Percentiles rank a stretch among this genome's conserved stretches.
Evolutionary conservation across 352 stramenopile genomes (phyloP).

Genomic region (Phytophthora cajani): DNA sequence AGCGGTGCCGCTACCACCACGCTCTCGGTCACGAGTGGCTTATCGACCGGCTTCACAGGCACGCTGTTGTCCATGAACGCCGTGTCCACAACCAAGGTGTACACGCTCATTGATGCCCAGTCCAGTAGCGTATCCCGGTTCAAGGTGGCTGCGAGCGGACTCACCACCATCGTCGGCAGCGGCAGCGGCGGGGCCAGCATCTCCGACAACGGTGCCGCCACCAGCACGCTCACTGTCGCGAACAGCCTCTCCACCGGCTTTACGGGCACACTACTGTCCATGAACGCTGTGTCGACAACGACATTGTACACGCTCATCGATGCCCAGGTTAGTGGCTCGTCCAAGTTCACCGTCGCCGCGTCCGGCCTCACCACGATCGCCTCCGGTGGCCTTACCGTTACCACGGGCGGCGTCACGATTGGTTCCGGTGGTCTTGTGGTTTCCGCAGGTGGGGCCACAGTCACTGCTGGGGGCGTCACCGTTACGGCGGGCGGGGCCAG

Average conservation of each 20-base stretch:
- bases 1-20: no score
- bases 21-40: no score
- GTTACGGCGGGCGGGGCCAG: not conserved
- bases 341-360: constrained; percentile 39
- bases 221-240: constrained; percentile 1
- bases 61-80: not conserved
- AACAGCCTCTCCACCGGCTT: constrained; percentile 1
- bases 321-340: constrained; percentile 6
- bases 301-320: constrained; percentile 12
- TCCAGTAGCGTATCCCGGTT: constrained; percentile 10
- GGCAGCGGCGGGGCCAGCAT: no score
- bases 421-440: not conserved
- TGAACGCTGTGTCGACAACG: constrained; percentile 3
- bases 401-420: no score
- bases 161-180: not conserved
- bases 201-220: no score
- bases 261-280: constrained; percentile 8
- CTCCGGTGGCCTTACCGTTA: no score
- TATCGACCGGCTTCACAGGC: not conserved
- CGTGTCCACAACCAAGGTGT: not conserved
- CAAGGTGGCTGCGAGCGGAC: constrained; percentile 30
- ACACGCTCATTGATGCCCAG: constrained; percentile 1
- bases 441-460: constrained; percentile 10
- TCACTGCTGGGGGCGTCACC: not conserved
- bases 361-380: constrained; percentile 43